phyloP scores from a whole-genome alignment of 2,329 filamentous ascomycete genomes.

The Hypoxylon sp. region DNA sequence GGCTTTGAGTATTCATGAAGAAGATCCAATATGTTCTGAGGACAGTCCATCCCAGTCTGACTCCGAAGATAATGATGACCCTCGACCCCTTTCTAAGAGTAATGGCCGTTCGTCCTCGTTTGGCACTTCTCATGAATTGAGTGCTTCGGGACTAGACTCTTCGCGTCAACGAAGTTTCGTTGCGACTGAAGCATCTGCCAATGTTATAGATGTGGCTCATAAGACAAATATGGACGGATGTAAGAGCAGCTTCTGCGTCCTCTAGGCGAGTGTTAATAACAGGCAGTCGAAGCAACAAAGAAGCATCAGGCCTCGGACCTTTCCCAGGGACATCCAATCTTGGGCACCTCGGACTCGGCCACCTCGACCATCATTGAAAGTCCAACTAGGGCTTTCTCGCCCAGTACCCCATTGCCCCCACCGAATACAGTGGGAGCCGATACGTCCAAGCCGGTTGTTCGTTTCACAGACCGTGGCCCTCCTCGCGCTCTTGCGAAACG shows the following conservation, averaged over 20 bases:
- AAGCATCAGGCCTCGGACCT: constrained; percentile 2
- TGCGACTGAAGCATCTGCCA: neutral
- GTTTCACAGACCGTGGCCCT: constrained; percentile 45
- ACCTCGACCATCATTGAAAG: constrained; percentile 25
- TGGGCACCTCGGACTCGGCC: constrained; percentile 26
- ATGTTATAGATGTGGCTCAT: neutral
- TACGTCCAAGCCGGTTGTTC: constrained; percentile 33
- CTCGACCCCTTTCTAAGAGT: neutral
- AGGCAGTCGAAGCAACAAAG: constrained; percentile 17
- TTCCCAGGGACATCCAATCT: constrained; percentile 14
- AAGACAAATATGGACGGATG: constrained; percentile 21
- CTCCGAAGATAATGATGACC: constrained; percentile 5
- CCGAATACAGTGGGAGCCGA: constrained; percentile 9
- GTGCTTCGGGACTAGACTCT: neutral
- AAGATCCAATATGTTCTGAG: constrained; percentile 14
- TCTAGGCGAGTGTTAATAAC: constrained; percentile 1
- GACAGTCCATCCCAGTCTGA: constrained; percentile 17
- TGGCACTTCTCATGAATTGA: neutral
- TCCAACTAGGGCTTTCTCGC: constrained; percentile 12
- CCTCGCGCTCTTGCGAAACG: constrained; percentile 34
- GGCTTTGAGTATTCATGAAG: constrained; percentile 16
- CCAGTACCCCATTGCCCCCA: constrained; percentile 16
- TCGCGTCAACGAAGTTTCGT: neutral
- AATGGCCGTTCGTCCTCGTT: neutral
- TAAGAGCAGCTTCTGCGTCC: neutral